A percentile compares a stretch with the other conserved stretches of the same genome.
These are phyloP conservation scores for Bolboschoenoplectus hybrid DNA, from an alignment of 202 grass and related monocot genomes.

Conservation along the genomic window DNA sequence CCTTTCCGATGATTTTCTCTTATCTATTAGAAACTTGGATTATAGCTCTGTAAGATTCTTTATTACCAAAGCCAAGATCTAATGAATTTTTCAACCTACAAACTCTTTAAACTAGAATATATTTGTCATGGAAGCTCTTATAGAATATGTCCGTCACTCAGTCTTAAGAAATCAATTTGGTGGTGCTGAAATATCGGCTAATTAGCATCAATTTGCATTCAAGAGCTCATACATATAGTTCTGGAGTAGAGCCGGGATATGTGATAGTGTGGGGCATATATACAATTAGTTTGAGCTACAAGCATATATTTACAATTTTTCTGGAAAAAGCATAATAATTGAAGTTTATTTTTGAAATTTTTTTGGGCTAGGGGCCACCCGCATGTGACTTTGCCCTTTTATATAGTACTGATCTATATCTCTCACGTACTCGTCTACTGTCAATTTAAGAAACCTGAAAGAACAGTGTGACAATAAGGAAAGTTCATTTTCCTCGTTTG, in stretches of 20 bases:
- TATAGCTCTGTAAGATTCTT: slow-evolving; percentile 95
- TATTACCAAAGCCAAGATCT: slow-evolving; percentile 18
- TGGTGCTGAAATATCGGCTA: not conserved
- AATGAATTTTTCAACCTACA: slow-evolving; percentile 12
- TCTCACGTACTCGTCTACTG: not conserved
- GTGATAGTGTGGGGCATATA: no score
- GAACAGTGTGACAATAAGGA: not conserved
- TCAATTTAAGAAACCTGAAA: not conserved
- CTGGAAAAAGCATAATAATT: no score
- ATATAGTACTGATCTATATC: slow-evolving; percentile 3
- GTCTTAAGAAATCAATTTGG: not conserved
- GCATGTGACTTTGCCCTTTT: no score
- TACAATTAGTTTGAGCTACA: no score
- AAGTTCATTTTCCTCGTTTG: not conserved
- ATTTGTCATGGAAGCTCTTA: not conserved
- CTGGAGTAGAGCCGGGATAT: no score
- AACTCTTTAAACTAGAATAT: slow-evolving; percentile 12
- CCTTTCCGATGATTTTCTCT: slow-evolving; percentile 72
- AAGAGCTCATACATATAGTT: not conserved
- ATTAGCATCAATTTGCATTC: not conserved
- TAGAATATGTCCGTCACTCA: not conserved
- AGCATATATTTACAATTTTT: no score
- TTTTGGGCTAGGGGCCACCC: no score
- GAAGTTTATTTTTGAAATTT: no score
- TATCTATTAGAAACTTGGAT: slow-evolving; percentile 76